Evolutionary conservation across 441 rosid genomes (phyloP).

Genomic region (Brassica hybrid): DNA sequence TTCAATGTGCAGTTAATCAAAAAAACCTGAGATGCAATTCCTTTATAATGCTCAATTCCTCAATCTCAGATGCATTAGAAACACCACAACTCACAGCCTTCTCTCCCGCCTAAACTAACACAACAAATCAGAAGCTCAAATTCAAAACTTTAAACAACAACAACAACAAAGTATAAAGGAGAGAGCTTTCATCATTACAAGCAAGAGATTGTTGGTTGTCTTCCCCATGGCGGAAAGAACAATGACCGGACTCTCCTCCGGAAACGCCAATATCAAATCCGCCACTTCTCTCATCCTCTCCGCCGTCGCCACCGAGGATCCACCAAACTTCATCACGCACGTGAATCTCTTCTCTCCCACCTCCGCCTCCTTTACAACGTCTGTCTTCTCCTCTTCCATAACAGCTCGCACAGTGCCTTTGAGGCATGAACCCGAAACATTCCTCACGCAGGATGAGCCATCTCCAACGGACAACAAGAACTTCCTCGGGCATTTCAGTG

Average conservation of each 20-base stretch:
- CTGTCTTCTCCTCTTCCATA: conserved; percentile 48
- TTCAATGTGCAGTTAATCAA: not conserved
- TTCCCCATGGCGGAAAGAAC: conserved; percentile 96
- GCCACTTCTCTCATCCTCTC: conserved; percentile 85
- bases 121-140: conserved; percentile 1
- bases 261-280: conserved; percentile 70
- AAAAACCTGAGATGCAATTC: conserved; percentile 70
- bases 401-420: conserved; percentile 44
- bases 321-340: conserved; percentile 92
- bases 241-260: conserved; percentile 74
- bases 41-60: conserved; percentile 66
- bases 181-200: conserved; percentile 46
- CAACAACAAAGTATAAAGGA: not conserved
- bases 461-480: conserved; percentile 36
- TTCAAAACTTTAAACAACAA: not conserved
- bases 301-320: conserved; percentile 80
- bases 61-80: conserved; percentile 60
- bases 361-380: conserved; percentile 30
- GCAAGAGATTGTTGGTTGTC: conserved; percentile 77
- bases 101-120: conserved; percentile 76
- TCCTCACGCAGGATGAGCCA: conserved; percentile 37
- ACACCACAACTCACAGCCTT: conserved; percentile 92
- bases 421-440: conserved; percentile 37
- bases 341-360: conserved; percentile 54
- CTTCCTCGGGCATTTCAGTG: conserved; percentile 8